phyloP scores from a whole-genome alignment of 179 eudicot genomes.

The Corrigiola litoralis region DNA sequence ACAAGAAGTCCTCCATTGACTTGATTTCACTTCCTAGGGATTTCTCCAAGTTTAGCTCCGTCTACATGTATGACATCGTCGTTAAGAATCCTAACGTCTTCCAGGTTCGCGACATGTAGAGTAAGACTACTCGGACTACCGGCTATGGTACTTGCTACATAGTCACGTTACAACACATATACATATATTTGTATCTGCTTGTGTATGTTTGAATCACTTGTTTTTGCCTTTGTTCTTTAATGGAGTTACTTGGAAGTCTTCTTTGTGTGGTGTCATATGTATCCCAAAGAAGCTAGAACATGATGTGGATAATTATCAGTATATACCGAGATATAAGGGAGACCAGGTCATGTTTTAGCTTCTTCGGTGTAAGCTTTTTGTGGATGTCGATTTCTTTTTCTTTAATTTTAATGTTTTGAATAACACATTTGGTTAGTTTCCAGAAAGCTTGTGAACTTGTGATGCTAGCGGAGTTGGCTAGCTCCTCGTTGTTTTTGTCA shows the following conservation, averaged over 20 bases:
- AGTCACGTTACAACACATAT: background rate
- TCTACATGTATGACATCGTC: slow-evolving; percentile 34
- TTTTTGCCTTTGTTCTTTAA: background rate
- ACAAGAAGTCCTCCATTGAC: slow-evolving; percentile 28
- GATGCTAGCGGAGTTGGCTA: background rate
- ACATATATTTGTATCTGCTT: background rate
- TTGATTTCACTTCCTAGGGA: slow-evolving; percentile 32
- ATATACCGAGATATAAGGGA: background rate
- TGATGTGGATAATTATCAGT: background rate
- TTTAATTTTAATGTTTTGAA: background rate
- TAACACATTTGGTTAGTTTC: background rate
- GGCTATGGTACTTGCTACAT: too few species aligned
- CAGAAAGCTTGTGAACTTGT: background rate
- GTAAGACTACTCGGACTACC: too few species aligned
- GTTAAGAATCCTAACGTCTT: slow-evolving; percentile 31
- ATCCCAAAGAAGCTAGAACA: slow-evolving; percentile 2
- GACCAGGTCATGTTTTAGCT: background rate
- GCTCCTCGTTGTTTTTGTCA: background rate
- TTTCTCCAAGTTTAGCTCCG: slow-evolving; percentile 28
- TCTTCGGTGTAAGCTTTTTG: slow-evolving; percentile 3
- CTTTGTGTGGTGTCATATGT: background rate
- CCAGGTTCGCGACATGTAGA: slow-evolving; percentile 32
- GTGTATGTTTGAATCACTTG: background rate
- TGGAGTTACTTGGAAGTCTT: background rate
- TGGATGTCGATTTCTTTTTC: background rate